Conservation (phyloP, 805 yeast genomes). For the Wickerhamomyces strasburgensis region DNA sequence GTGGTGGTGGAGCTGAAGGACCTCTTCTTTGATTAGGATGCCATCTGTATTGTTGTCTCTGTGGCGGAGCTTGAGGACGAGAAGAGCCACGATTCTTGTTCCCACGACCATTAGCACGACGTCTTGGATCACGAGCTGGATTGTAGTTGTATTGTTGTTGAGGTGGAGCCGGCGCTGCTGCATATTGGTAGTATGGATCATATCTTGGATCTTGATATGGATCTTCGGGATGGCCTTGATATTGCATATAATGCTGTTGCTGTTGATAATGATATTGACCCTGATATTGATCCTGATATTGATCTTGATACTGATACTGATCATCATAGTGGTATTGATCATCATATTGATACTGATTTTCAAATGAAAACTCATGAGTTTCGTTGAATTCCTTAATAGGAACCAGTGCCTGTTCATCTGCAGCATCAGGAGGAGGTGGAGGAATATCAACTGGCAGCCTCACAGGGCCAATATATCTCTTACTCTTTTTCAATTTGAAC, state of each 20-base stretch:
- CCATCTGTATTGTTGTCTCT: no score
- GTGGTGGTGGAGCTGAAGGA: no score
- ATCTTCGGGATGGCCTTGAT: background rate
- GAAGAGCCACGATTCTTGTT: no score
- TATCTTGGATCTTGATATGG: background rate
- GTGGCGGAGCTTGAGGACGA: no score
- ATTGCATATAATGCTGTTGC: background rate
- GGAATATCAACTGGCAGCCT: background rate
- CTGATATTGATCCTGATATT: background rate
- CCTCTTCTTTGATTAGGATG: no score
- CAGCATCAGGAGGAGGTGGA: background rate
- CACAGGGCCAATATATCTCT: constrained; percentile 1
- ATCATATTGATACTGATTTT: constrained; percentile 1
- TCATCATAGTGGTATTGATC: background rate
- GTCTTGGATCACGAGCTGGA: constrained; percentile 4
- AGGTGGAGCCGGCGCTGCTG: no score
- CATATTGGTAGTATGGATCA: no score
- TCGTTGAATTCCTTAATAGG: no score
- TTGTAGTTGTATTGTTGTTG: constrained; percentile 1
- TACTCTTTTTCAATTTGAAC: constrained; percentile 5
- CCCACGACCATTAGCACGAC: no score
- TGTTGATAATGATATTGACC: background rate
- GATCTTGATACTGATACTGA: background rate
- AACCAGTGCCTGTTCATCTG: no score
- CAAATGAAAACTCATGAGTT: no score